Conservation (phyloP, 345 rosid species). For the Cardamine occulta region DNA sequence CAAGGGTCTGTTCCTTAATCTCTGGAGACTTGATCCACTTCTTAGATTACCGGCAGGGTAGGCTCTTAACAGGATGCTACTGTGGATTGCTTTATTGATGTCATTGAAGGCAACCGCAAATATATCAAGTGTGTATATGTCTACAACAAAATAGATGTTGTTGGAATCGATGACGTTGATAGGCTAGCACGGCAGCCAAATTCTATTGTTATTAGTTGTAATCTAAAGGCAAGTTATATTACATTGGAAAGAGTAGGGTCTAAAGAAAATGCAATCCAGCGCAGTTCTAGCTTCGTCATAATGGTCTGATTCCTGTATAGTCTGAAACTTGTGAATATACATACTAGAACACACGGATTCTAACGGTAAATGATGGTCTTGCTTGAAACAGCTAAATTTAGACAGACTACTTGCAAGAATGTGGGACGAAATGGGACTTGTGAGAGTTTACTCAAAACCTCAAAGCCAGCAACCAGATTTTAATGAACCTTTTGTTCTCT, state of each 20-base stretch:
- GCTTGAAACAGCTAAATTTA: conserved; percentile 77
- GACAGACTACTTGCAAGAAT: conserved; percentile 91
- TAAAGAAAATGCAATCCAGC: not conserved
- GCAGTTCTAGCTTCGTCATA: conserved; percentile 15
- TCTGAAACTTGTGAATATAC: not conserved
- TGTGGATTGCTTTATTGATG: conserved; percentile 96
- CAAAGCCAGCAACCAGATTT: conserved; percentile 99
- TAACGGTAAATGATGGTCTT: conserved; percentile 23
- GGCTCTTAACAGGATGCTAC: conserved; percentile 98
- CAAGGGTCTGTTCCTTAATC: no score
- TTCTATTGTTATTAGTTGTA: conserved; percentile 95
- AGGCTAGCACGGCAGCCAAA: conserved; percentile 88
- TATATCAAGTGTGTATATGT: conserved; percentile 94
- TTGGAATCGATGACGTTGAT: conserved; percentile 97
- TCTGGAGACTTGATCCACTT: no score
- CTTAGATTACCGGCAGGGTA: no score
- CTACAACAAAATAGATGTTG: conserved; percentile 95
- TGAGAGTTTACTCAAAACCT: conserved; percentile 93
- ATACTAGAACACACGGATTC: not conserved
- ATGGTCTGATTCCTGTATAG: not conserved
- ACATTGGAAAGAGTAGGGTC: not conserved
- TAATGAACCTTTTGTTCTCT: conserved; percentile 79
- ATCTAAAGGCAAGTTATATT: conserved; percentile 71
- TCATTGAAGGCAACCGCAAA: conserved; percentile 96
- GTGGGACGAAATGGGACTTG: conserved; percentile 98